phyloP scores from a whole-genome alignment of 495 filamentous ascomycete species.

The Mycothermus thermophilus region DNA sequence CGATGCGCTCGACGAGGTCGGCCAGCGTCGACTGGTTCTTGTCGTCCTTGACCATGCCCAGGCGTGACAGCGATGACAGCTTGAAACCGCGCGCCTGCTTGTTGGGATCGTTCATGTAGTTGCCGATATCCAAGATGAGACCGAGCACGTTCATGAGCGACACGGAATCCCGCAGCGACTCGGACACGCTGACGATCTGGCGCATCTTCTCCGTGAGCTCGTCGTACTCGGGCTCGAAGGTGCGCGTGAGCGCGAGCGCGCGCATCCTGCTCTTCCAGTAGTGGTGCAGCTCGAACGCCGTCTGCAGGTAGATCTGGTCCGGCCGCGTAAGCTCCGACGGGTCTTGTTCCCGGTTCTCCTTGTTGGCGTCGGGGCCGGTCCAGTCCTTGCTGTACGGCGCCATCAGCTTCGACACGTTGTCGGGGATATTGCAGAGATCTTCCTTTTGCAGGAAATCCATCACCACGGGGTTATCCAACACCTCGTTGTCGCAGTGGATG shows the following conservation, averaged over 20 bases:
- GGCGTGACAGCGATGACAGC: constrained; percentile 78
- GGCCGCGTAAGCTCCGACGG: constrained; percentile 79
- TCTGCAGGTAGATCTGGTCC: constrained; percentile 88
- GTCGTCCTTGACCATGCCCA: constrained; percentile 97
- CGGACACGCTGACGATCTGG: constrained; percentile 71
- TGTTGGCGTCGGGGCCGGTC: constrained; percentile 76
- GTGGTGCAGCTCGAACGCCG: constrained; percentile 88
- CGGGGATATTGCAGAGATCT: constrained; percentile 79
- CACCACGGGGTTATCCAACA: constrained; percentile 84
- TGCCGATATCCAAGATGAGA: constrained; percentile 91
- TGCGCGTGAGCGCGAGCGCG: constrained; percentile 72
- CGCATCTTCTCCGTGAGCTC: constrained; percentile 70
- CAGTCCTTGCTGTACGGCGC: constrained; percentile 93
- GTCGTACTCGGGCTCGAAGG: constrained; percentile 80
- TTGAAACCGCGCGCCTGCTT: constrained; percentile 98
- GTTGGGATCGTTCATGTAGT: constrained; percentile 99
- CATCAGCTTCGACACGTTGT: constrained; percentile 81
- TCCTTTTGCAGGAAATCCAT: constrained; percentile 95
- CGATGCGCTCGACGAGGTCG: constrained; percentile 93
- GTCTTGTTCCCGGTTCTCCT: constrained; percentile 71
- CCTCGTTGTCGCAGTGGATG: constrained; percentile 83
- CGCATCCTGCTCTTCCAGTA: constrained; percentile 98
- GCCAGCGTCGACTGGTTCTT: constrained; percentile 96
- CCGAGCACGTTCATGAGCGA: constrained; percentile 91
- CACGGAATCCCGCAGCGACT: constrained; percentile 79